Percentiles rank a stretch among this genome's conserved stretches.
Evolutionary conservation across 257 asterid species (phyloP).

Genomic region (Solanum habrochaites): DNA sequence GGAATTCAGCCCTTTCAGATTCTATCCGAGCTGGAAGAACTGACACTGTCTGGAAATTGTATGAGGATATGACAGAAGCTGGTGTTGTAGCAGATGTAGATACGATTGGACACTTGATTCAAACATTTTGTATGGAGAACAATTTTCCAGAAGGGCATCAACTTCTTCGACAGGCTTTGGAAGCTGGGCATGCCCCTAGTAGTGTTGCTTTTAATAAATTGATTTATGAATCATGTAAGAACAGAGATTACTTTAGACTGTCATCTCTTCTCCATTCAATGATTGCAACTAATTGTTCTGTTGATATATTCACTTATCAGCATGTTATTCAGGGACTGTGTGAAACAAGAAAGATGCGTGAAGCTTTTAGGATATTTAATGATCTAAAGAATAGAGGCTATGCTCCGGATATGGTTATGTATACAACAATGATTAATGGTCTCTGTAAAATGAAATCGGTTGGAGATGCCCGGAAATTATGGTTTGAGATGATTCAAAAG

Average conservation of each 20-base stretch:
- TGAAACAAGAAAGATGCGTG: slow-evolving; percentile 29
- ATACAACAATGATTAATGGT: slow-evolving; percentile 54
- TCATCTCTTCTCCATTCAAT: slow-evolving; percentile 58
- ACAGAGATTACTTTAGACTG: slow-evolving; percentile 28
- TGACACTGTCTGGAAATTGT: slow-evolving; percentile 47
- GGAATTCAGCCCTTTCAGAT: slow-evolving; percentile 45
- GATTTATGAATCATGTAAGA: slow-evolving; percentile 32
- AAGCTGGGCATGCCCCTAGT: slow-evolving; percentile 38
- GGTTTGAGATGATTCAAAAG: slow-evolving; percentile 62
- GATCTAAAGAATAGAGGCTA: slow-evolving; percentile 64
- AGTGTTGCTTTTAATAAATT: slow-evolving; percentile 26
- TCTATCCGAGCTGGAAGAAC: slow-evolving; percentile 22
- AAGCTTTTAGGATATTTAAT: slow-evolving; percentile 48
- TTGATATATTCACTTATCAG: slow-evolving; percentile 50
- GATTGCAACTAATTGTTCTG: slow-evolving; percentile 41
- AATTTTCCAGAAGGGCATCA: slow-evolving; percentile 33
- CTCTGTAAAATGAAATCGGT: slow-evolving; percentile 37
- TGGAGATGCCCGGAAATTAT: slow-evolving; percentile 44
- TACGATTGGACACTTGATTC: slow-evolving; percentile 43
- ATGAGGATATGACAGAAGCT: slow-evolving; percentile 30
- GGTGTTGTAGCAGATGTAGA: slow-evolving; percentile 35
- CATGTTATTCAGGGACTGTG: slow-evolving; percentile 45
- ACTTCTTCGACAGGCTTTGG: slow-evolving; percentile 47
- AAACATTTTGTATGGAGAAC: slow-evolving; percentile 48
- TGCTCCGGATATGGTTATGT: slow-evolving; percentile 56